A percentile compares a stretch with the other conserved stretches of the same genome.
phyloP scores from a whole-genome alignment of 768 basidiomycete genomes.

The Russula virescens region DNA sequence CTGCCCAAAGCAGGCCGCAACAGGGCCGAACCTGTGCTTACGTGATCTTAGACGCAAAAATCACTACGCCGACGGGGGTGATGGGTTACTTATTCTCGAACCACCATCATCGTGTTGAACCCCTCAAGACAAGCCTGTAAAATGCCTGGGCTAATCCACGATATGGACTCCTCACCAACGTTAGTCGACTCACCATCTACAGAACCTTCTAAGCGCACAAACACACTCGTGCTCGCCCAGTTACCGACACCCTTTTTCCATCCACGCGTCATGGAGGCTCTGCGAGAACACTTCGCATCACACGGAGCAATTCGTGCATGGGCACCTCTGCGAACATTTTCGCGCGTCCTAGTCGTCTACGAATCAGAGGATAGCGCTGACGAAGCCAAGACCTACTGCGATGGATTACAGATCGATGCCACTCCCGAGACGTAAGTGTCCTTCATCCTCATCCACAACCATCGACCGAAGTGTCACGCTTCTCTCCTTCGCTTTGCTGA shows the following conservation, averaged over 20 bases:
- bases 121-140: neutral
- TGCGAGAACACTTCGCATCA: slow-evolving; percentile 63
- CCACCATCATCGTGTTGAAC: neutral
- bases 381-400: slow-evolving; percentile 56
- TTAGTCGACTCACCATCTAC: slow-evolving; percentile 4
- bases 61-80: neutral
- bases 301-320: slow-evolving; percentile 87
- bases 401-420: slow-evolving; percentile 56
- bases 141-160: slow-evolving; percentile 20
- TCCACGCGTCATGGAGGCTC: slow-evolving; percentile 55
- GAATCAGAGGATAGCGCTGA: slow-evolving; percentile 57
- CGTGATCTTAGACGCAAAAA: neutral
- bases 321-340: slow-evolving; percentile 80
- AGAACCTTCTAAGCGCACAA: slow-evolving; percentile 45
- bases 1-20: neutral
- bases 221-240: slow-evolving; percentile 77
- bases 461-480: neutral
- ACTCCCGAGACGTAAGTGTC: slow-evolving; percentile 43
- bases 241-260: slow-evolving; percentile 77
- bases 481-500: neutral
- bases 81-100: neutral
- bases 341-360: slow-evolving; percentile 80
- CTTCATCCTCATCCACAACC: neutral
- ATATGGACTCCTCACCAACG: slow-evolving; percentile 4
- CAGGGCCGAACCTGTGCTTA: neutral